Evolutionary conservation across 805 yeast species (phyloP).

Genomic region (Kazachstania viticola): DNA sequence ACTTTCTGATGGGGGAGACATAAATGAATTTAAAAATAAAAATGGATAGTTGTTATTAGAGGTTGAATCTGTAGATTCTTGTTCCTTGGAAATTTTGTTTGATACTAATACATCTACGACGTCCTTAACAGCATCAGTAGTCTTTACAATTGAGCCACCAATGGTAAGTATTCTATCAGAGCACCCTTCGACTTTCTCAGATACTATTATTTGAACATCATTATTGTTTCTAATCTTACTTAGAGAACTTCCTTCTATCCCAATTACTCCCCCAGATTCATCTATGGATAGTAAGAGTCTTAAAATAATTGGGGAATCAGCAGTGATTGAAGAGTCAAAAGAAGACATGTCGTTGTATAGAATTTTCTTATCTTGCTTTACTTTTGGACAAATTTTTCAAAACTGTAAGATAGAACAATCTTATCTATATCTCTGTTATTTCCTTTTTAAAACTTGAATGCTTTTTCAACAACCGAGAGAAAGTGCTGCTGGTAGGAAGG

Average conservation of each 20-base stretch:
- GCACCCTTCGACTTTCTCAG: slow-evolving; percentile 64
- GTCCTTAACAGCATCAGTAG: slow-evolving; percentile 53
- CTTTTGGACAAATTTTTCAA: no score
- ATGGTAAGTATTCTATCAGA: slow-evolving; percentile 73
- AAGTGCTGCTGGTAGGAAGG: no score
- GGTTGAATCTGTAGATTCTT: slow-evolving; percentile 35
- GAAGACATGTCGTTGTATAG: no score
- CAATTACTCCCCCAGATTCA: slow-evolving; percentile 83
- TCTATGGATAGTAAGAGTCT: slow-evolving; percentile 63
- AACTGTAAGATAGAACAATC: no score
- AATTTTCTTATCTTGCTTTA: no score
- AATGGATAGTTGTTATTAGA: slow-evolving; percentile 27
- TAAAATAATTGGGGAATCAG: slow-evolving; percentile 9
- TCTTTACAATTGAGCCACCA: slow-evolving; percentile 56
- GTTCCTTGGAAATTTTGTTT: slow-evolving; percentile 6
- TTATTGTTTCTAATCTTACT: slow-evolving; percentile 62
- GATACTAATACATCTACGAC: slow-evolving; percentile 40
- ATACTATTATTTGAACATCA: slow-evolving; percentile 71
- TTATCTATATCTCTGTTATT: no score
- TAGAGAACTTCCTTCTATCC: slow-evolving; percentile 67
- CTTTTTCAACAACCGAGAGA: no score
- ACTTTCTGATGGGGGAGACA: slow-evolving; percentile 10
- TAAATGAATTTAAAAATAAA: slow-evolving; percentile 22
- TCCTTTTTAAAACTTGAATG: no score
- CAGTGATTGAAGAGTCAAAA: no score